These are phyloP conservation scores for Xylaria sp. DNA, from an alignment of 2,329 filamentous ascomycete genomes.

Conservation along the genomic window DNA sequence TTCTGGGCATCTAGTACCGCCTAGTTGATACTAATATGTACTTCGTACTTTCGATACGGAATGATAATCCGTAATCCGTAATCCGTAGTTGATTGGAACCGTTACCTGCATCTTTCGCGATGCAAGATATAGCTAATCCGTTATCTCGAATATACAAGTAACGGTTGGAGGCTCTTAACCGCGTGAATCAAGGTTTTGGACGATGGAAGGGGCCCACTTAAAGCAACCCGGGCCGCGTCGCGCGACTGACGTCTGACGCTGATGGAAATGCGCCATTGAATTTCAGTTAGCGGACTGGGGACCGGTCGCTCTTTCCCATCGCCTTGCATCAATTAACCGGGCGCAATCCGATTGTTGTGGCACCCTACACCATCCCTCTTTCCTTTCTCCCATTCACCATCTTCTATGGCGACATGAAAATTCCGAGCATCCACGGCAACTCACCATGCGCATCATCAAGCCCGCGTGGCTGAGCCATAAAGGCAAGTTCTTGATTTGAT, in stretches of 20 bases:
- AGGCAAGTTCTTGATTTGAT: conserved; percentile 43
- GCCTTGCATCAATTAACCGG: not conserved
- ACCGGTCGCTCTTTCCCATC: not conserved
- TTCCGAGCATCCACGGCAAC: conserved; percentile 21
- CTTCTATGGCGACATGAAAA: conserved; percentile 31
- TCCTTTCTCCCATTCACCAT: not conserved
- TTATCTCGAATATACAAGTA: not conserved
- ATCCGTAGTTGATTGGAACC: too few species aligned
- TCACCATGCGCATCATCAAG: conserved; percentile 79
- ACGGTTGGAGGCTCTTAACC: not conserved
- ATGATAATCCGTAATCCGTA: too few species aligned
- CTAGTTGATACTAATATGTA: too few species aligned
- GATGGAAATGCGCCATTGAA: conserved; percentile 13
- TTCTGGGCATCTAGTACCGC: too few species aligned
- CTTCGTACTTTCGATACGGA: too few species aligned
- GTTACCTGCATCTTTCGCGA: too few species aligned
- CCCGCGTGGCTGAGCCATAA: conserved; percentile 94
- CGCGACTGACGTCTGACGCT: conserved; percentile 21
- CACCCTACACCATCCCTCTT: not conserved
- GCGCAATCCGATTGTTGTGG: not conserved
- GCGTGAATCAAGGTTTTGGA: too few species aligned
- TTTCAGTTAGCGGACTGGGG: not conserved
- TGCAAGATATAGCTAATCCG: not conserved
- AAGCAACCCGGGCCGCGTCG: conserved; percentile 27
- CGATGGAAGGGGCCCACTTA: conserved; percentile 8